Conservation (phyloP, 192 early-diverging fungal species). For the Coemansia sp. region DNA sequence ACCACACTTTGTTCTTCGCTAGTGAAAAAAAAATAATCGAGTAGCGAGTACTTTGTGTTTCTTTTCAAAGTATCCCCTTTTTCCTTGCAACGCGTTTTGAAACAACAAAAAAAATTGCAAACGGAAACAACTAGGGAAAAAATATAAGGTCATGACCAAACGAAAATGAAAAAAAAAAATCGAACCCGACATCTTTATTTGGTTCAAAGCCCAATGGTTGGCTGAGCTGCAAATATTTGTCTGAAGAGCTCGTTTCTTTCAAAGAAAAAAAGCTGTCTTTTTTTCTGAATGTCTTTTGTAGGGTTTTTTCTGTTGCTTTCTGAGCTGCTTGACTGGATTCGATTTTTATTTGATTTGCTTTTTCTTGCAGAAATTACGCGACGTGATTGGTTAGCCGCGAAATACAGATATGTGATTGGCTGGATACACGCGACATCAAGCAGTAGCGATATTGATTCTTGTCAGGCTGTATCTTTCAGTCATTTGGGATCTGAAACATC, state of each 20-base stretch:
- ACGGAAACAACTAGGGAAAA: neutral
- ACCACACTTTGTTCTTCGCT: neutral
- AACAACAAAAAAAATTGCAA: neutral
- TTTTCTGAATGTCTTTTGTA: no score
- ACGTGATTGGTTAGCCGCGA: neutral
- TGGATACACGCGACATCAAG: neutral
- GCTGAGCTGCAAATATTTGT: neutral
- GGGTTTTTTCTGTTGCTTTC: no score
- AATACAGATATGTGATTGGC: neutral
- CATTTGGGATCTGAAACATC: neutral
- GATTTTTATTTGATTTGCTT: neutral
- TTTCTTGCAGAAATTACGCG: neutral
- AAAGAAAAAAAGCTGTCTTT: neutral
- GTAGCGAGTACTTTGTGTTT: neutral
- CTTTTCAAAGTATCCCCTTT: neutral
- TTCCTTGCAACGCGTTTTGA: neutral
- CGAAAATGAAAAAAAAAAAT: slow-evolving; percentile 6
- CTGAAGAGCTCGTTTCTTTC: neutral
- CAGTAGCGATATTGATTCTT: neutral
- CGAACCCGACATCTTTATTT: slow-evolving; percentile 8
- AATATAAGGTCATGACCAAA: neutral
- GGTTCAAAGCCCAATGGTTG: slow-evolving; percentile 1
- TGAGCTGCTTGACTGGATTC: no score
- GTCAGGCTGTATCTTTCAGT: no score
- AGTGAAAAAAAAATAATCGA: slow-evolving; percentile 6